Evolutionary conservation across 2,329 filamentous ascomycete genomes (phyloP), one percentile per base, ranked within the genome.

Genomic region (Nemania diffusa): DNA sequence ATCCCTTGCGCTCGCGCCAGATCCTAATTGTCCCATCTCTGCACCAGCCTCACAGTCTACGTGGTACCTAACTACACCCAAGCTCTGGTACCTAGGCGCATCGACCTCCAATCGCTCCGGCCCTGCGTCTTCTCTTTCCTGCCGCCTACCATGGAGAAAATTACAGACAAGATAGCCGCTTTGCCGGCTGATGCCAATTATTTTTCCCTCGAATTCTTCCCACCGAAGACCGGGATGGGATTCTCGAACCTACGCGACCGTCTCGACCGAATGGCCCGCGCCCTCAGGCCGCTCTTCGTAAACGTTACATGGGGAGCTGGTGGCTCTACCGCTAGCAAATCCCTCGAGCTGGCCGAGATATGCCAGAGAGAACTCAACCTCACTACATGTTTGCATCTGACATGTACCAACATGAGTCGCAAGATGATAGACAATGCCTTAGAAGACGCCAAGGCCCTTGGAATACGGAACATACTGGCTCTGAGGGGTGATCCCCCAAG

Each of bases 131-230:
- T 11, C 15, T 29, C 44, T 32, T 24, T 26, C 8, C 29, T 24
- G 27, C 52, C 26, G 22, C 57, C 62, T 75, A 64, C 65, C 69
- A 93, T 93, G 90, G 91, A 94, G 83, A 96, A 92, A 82, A 94
- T 97, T 78, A 97, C 93, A 70, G 92, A 97, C 85, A 97, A 97
- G 85, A 95, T 98, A 78, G 92, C 92, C 81, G 92, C 93, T 69
- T 83, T 99, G 83, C 92, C 93, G 79, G 87, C 91, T 71, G 89
- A 92, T 80, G 88, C 88, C 72, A 90, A 88, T 78, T 98, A 96
- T 84, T 97, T 97, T 82, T 98, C 96, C 55, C 91, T 98, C 81
- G 96, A 99, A 83, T 99, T 99, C 88, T 99, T 99, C 83, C 96
- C 96, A 73, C 96, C 96, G 70, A 99, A 98, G 84, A 99, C 96